A percentile compares a stretch with the other conserved stretches of the same genome.
phyloP scores from a whole-genome alignment of 106 monocot genomes.

The Alisma plantagoaquatica region DNA sequence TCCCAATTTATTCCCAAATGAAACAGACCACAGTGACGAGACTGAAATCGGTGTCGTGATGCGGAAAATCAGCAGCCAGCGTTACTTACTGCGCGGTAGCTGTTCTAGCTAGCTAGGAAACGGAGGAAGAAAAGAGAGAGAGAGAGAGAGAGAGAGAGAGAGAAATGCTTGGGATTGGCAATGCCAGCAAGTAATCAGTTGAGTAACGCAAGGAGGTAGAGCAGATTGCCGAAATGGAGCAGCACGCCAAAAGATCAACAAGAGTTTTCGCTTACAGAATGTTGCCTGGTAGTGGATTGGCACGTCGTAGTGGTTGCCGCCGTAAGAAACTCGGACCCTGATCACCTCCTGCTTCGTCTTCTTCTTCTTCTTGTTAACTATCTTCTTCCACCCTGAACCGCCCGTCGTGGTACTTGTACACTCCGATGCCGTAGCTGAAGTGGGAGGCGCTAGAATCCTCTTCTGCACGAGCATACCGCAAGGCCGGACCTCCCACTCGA shows the following conservation, averaged over 20 bases:
- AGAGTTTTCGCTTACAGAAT: slow-evolving; percentile 46
- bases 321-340: slow-evolving; percentile 33
- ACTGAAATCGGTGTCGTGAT: no score
- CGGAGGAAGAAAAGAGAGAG: background rate
- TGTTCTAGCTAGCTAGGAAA: background rate
- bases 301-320: slow-evolving; percentile 33
- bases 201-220: background rate
- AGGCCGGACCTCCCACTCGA: no score
- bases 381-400: no score
- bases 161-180: background rate
- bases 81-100: background rate
- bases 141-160: background rate
- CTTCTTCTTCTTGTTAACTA: background rate
- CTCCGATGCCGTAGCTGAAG: no score
- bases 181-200: no score
- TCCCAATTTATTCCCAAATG: no score
- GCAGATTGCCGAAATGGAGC: background rate
- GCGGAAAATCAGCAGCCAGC: no score
- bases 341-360: slow-evolving; percentile 12
- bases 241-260: no score
- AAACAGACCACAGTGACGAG: no score
- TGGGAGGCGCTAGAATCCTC: no score
- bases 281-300: slow-evolving; percentile 40
- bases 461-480: slow-evolving; percentile 80
- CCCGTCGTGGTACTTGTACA: no score